These are phyloP conservation scores for Hypoxylon rubiginosum DNA, from an alignment of 2,329 filamentous ascomycete genomes.

Conservation along the genomic window DNA sequence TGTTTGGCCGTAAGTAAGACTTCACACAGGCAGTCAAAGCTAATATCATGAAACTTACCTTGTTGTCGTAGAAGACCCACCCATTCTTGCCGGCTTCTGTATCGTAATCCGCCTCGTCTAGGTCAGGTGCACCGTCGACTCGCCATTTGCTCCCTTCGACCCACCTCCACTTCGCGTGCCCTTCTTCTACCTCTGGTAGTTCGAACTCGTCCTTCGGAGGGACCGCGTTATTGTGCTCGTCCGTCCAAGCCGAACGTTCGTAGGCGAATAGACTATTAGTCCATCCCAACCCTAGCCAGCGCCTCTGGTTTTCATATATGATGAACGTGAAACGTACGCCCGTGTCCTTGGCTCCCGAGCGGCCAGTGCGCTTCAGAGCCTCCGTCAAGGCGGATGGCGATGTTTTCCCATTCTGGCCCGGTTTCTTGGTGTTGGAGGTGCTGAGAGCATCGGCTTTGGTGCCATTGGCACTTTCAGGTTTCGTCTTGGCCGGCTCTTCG, in stretches of 20 bases:
- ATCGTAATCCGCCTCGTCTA: slow-evolving; percentile 64
- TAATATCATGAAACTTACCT: slow-evolving; percentile 66
- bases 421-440: slow-evolving; percentile 49
- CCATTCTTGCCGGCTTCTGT: slow-evolving; percentile 76
- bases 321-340: slow-evolving; percentile 97
- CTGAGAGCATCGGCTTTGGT: slow-evolving; percentile 40
- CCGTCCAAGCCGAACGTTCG: slow-evolving; percentile 92
- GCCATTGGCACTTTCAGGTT: slow-evolving; percentile 47
- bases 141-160: slow-evolving; percentile 87
- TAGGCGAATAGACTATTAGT: slow-evolving; percentile 91
- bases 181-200: slow-evolving; percentile 72
- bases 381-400: slow-evolving; percentile 52
- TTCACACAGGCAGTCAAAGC: neutral
- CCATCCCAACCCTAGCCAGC: slow-evolving; percentile 96
- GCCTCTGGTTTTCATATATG: slow-evolving; percentile 94
- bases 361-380: slow-evolving; percentile 54
- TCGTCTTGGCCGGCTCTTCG: slow-evolving; percentile 60
- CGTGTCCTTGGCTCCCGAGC: slow-evolving; percentile 69
- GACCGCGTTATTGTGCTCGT: slow-evolving; percentile 89
- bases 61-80: slow-evolving; percentile 99
- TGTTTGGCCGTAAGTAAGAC: slow-evolving; percentile 53
- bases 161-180: slow-evolving; percentile 78
- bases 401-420: slow-evolving; percentile 53
- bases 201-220: slow-evolving; percentile 79
- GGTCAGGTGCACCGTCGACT: slow-evolving; percentile 79